phyloP scores from a whole-genome alignment of 495 filamentous ascomycete genomes.

The Chaetomium tenue region DNA sequence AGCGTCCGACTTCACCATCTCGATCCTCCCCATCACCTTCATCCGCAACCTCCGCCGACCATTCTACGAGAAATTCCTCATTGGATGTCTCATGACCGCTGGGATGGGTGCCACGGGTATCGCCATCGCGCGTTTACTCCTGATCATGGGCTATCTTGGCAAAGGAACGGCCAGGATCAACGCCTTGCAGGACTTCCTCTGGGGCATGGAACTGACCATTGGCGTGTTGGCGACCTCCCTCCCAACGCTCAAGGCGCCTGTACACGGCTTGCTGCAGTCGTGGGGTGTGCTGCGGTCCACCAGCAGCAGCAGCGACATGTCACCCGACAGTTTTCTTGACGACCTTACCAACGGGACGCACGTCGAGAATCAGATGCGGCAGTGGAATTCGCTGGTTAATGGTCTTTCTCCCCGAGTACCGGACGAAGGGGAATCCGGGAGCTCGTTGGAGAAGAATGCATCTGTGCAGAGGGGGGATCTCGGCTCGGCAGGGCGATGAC shows the following conservation, averaged over 20 bases:
- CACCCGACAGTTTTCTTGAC: conserved; percentile 3
- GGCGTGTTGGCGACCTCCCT: conserved; percentile 4
- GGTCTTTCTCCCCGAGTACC: not conserved
- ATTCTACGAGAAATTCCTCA: not conserved
- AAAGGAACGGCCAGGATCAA: not conserved
- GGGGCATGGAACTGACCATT: conserved; percentile 15
- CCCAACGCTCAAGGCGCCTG: conserved; percentile 10
- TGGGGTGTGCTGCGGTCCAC: conserved; percentile 8
- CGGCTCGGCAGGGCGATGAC: no score
- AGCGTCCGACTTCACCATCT: conserved; percentile 10
- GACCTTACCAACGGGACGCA: not conserved
- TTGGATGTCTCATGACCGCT: conserved; percentile 8
- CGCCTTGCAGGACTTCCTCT: conserved; percentile 6
- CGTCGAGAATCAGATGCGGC: not conserved
- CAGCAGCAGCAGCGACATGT: not conserved
- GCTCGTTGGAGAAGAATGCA: no score
- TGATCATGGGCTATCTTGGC: conserved; percentile 12
- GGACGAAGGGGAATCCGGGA: not conserved
- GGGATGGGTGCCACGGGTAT: conserved; percentile 10
- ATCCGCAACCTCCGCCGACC: conserved; percentile 11
- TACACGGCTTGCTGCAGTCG: conserved; percentile 3
- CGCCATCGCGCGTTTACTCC: conserved; percentile 4
- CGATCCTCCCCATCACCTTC: conserved; percentile 11
- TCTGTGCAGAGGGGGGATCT: no score
- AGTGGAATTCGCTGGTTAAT: not conserved